Evolutionary conservation across 495 filamentous ascomycete species (phyloP).

Genomic region (Trichoderma gamsii): DNA sequence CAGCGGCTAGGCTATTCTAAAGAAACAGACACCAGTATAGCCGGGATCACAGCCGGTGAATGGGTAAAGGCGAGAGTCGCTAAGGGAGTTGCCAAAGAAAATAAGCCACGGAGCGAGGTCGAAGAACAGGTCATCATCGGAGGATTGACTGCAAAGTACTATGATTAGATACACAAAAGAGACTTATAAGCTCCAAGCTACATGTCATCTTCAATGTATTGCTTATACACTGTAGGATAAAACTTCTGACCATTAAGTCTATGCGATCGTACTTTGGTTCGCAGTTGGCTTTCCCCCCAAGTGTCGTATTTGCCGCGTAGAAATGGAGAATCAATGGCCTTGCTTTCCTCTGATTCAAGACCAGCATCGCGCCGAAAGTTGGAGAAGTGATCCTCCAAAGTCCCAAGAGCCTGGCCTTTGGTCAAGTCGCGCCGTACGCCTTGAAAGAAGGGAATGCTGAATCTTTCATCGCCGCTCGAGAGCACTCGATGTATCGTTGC

Average conservation of each 20-base stretch:
- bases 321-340: conserved; percentile 38
- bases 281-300: conserved; percentile 42
- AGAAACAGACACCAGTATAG: background rate
- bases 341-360: conserved; percentile 22
- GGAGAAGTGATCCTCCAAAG: conserved; percentile 30
- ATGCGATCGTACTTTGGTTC: conserved; percentile 42
- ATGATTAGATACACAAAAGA: background rate
- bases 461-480: conserved; percentile 29
- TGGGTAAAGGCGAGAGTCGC: conserved; percentile 7
- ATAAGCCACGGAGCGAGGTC: background rate
- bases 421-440: conserved; percentile 37
- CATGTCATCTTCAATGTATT: conserved; percentile 32
- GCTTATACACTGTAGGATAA: conserved; percentile 34
- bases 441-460: conserved; percentile 44
- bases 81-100: background rate
- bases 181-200: background rate
- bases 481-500: conserved; percentile 49
- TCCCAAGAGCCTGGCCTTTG: conserved; percentile 30
- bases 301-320: conserved; percentile 39
- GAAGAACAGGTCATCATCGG: background rate
- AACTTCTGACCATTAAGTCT: conserved; percentile 36
- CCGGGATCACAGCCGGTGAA: background rate
- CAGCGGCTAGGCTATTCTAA: background rate
- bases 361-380: conserved; percentile 15
- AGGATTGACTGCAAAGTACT: background rate